Evolutionary conservation across 768 basidiomycete species (phyloP).

Genomic region (Inosperma sp.): DNA sequence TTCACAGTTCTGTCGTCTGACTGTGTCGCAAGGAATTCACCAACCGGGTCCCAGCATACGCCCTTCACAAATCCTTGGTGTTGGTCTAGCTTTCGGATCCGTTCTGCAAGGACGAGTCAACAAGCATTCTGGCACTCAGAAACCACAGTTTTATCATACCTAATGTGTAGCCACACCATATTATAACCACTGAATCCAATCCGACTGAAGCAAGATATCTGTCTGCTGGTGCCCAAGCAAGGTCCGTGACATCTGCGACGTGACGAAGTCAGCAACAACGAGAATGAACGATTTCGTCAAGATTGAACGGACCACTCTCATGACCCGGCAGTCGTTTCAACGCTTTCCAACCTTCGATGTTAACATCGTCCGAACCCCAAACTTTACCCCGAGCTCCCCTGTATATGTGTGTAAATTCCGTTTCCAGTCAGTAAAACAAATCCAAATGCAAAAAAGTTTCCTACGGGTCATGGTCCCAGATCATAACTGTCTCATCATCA

Average conservation of each 20-base stretch:
- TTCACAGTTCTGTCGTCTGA: conserved; percentile 96
- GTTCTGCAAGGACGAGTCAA: conserved; percentile 47
- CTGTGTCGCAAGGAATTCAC: conserved; percentile 95
- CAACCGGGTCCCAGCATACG: conserved; percentile 98
- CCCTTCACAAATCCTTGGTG: conserved; percentile 98
- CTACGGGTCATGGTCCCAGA: conserved; percentile 96
- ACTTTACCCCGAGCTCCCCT: conserved; percentile 81
- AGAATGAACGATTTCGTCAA: neutral
- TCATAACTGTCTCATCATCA: conserved; percentile 93
- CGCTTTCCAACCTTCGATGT: conserved; percentile 97
- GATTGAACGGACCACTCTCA: conserved; percentile 68
- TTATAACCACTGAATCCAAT: conserved; percentile 78
- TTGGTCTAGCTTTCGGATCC: conserved; percentile 74
- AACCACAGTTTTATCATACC: conserved; percentile 42
- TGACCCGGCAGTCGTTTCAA: conserved; percentile 89
- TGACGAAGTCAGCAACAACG: conserved; percentile 1
- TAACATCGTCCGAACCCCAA: conserved; percentile 93
- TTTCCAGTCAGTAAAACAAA: conserved; percentile 1
- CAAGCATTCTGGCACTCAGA: neutral
- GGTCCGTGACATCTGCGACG: conserved; percentile 80
- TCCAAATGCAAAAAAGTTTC: conserved; percentile 25
- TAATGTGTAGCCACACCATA: conserved; percentile 92
- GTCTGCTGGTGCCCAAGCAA: conserved; percentile 94
- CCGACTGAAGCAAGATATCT: conserved; percentile 89
- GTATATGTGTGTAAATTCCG: too few species aligned